Evolutionary conservation across 805 yeast species (phyloP).

Genomic region (Candida montana): DNA sequence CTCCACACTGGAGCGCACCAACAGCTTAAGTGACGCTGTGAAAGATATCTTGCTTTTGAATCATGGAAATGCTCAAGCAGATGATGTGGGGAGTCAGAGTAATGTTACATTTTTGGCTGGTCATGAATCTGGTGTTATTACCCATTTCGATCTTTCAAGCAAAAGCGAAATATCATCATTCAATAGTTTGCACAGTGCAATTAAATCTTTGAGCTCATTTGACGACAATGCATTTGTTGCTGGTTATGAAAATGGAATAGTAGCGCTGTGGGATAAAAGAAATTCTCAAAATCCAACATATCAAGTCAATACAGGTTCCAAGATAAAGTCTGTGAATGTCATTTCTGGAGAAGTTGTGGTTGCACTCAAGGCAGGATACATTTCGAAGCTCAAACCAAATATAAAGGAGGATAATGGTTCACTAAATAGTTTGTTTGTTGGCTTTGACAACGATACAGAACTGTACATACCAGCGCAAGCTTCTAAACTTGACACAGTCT

Average conservation of each 20-base stretch:
- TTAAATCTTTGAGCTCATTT: neutral
- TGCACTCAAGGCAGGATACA: neutral
- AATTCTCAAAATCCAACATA: constrained; percentile 9
- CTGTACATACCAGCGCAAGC: neutral
- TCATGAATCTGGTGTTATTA: constrained; percentile 32
- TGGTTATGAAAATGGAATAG: constrained; percentile 31
- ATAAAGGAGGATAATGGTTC: neutral
- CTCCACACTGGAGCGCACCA: constrained; percentile 34
- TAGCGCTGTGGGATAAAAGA: constrained; percentile 40
- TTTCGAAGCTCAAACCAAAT: neutral
- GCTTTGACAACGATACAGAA: neutral
- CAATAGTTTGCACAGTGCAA: constrained; percentile 23
- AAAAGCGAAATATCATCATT: constrained; percentile 23
- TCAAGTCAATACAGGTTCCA: constrained; percentile 3
- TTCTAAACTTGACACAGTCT: neutral
- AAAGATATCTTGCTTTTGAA: constrained; percentile 20
- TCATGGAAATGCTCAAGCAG: neutral
- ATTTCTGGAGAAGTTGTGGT: neutral
- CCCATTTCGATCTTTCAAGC: constrained; percentile 34
- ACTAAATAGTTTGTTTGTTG: neutral
- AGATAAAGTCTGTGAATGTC: constrained; percentile 12
- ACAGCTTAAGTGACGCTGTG: constrained; percentile 32
- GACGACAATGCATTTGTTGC: constrained; percentile 18
- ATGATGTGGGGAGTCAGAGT: too few relatives aligned
- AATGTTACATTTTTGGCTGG: too few relatives aligned